A percentile compares a stretch with the other conserved stretches of the same genome.
Evolutionary conservation across 371 early-diverging fungal genomes (phyloP).

Genomic region (Capniomyces stellatus): DNA sequence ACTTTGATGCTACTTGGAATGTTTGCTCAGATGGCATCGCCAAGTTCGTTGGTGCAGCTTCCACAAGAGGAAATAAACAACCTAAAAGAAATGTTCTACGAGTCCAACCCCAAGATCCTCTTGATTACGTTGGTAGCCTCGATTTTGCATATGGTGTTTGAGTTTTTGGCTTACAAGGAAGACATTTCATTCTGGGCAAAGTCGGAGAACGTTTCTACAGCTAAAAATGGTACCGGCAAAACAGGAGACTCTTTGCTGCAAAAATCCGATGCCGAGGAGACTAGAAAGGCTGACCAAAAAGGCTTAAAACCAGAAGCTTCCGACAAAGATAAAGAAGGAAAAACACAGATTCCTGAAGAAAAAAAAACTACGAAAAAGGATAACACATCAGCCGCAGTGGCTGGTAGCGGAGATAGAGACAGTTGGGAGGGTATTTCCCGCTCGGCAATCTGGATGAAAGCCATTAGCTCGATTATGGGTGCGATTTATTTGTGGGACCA

Average conservation of each 20-base stretch:
- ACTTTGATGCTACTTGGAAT: constrained; percentile 12
- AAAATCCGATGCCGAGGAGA: neutral
- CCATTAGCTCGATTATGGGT: constrained; percentile 33
- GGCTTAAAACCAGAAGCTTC: neutral
- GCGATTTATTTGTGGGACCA: constrained; percentile 40
- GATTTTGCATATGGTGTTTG: constrained; percentile 46
- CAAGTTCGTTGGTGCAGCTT: constrained; percentile 12
- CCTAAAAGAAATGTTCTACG: constrained; percentile 29
- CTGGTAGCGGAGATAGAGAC: constrained; percentile 1
- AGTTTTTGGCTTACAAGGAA: constrained; percentile 59
- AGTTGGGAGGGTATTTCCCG: constrained; percentile 37
- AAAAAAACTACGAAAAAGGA: no score
- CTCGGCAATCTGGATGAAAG: constrained; percentile 34
- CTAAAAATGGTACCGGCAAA: neutral
- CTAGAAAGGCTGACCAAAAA: neutral
- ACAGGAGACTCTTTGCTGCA: neutral
- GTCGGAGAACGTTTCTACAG: neutral
- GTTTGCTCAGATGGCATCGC: constrained; percentile 8
- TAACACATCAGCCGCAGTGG: neutral
- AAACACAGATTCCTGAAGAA: neutral
- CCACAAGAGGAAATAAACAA: constrained; percentile 26
- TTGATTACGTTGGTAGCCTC: constrained; percentile 43
- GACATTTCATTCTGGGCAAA: constrained; percentile 37
- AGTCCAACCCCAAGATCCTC: constrained; percentile 29
- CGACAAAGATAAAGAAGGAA: neutral